Evolutionary conservation across 805 yeast species (phyloP), one percentile per base, ranked within the genome.

Genomic region (Lipomyces yamanashiensis): DNA sequence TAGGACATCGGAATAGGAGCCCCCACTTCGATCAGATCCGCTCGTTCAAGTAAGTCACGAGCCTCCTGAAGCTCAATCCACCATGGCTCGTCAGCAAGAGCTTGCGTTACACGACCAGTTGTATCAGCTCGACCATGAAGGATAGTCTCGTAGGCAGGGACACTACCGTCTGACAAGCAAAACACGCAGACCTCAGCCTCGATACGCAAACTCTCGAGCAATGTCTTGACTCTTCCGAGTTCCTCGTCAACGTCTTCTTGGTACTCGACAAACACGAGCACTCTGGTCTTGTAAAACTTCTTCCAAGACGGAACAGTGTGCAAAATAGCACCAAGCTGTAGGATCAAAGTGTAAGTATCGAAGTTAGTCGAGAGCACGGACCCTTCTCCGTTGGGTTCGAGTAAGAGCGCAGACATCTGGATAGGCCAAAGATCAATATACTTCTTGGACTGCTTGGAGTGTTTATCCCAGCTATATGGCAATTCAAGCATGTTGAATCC

Each of bases 221-320:
- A 76, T 47, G 85, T 84, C 1, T 71, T 71, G 45, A 95, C 84
- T 58, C 98, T 76, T 13, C 76, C 75, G 19, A 75, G 75, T 72
- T 95, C 99, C 54, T 88, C 91, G 1, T 77, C 81, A 34, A 90
- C 84, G 68, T 92, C 98, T 0, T 78, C 78, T 51, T 79, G 80
- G 61, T 81, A 81, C 76, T 95, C 99, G 37, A 95, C 98, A 80
- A 95, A 93, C 0, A 89, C 96, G 57, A 95, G 86, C 10, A 95
- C 91, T 63, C 99, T 80, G 44, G 95, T 74, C 6, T 75, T 77
- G 72, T 91, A 95, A 0, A 88, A 86, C 54, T 80, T 80, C 67
- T 89, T 86, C 99, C 99, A 95, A 50, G 87, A 89, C 0, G 96
- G 96, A 2, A 95, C 99, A 0, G 99, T 92, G 10, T 89, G 85